Percentiles rank a stretch among this genome's conserved stretches.
These are phyloP conservation scores for Claviceps humidiphila DNA, from an alignment of 2,329 filamentous ascomycete genomes.

Conservation along the genomic window DNA sequence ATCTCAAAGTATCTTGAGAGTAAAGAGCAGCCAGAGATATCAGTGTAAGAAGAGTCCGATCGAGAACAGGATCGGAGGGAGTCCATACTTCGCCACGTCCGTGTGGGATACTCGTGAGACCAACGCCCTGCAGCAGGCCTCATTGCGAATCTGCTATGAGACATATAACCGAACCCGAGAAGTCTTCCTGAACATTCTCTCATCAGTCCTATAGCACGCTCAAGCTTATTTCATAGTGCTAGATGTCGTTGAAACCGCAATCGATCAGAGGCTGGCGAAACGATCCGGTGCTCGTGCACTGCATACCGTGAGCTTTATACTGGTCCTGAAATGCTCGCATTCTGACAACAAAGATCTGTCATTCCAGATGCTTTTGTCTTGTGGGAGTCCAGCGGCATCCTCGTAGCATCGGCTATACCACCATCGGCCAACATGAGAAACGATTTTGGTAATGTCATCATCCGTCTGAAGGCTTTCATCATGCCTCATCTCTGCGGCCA, in stretches of 20 bases:
- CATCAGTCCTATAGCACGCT: neutral
- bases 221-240: neutral
- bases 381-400: constrained; percentile 37
- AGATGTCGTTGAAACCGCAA: neutral
- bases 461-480: constrained; percentile 59
- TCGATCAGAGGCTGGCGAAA: constrained; percentile 31
- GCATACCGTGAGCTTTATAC: constrained; percentile 80
- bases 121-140: too few species aligned
- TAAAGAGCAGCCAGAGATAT: too few species aligned
- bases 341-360: constrained; percentile 65
- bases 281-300: constrained; percentile 70
- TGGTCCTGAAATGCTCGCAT: constrained; percentile 76
- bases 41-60: too few species aligned
- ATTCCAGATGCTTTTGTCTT: constrained; percentile 56
- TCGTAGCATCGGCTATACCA: constrained; percentile 96
- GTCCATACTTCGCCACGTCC: too few species aligned
- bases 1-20: too few species aligned
- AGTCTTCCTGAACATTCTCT: neutral
- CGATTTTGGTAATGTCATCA: constrained; percentile 81
- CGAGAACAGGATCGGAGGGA: too few species aligned
- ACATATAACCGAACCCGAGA: neutral
- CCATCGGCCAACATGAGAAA: constrained; percentile 83
- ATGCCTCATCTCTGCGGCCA: constrained; percentile 56
- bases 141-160: neutral
- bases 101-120: too few species aligned